Percentiles rank a stretch among this genome's conserved stretches.
Conservation (phyloP, 495 filamentous ascomycete genomes). For the Thermothielavioides terrestris region DNA sequence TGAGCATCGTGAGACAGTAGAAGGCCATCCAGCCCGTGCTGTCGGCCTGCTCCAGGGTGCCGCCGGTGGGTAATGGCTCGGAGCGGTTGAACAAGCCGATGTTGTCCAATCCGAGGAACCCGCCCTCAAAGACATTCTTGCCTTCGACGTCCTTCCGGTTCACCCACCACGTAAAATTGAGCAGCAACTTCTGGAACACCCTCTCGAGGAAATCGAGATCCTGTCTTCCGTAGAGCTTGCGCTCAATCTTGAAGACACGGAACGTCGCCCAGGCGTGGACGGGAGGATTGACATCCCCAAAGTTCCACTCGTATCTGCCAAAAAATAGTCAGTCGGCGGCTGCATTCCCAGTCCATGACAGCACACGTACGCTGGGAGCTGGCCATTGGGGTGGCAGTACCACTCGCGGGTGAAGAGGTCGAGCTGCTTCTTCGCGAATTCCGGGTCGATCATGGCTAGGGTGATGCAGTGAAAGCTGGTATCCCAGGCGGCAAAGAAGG, state of each 20-base stretch:
- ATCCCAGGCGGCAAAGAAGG: slow-evolving; percentile 97
- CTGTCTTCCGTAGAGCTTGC: slow-evolving; percentile 90
- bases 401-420: slow-evolving; percentile 93
- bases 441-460: slow-evolving; percentile 91
- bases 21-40: slow-evolving; percentile 99
- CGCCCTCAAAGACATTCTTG: slow-evolving; percentile 95
- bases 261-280: slow-evolving; percentile 96
- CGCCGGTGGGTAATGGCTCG: slow-evolving; percentile 87
- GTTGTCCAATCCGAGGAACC: slow-evolving; percentile 94
- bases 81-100: slow-evolving; percentile 98
- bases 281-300: slow-evolving; percentile 92
- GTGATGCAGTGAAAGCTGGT: slow-evolving; percentile 95
- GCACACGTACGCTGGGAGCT: slow-evolving; percentile 53
- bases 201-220: slow-evolving; percentile 93
- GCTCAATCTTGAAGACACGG: slow-evolving; percentile 93
- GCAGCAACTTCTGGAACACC: slow-evolving; percentile 88
- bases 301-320: slow-evolving; percentile 86
- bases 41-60: slow-evolving; percentile 89
- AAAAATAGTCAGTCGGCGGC: neutral
- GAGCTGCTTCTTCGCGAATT: slow-evolving; percentile 95
- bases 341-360: neutral
- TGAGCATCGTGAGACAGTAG: slow-evolving; percentile 90
- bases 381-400: slow-evolving; percentile 99
- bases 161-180: slow-evolving; percentile 99
- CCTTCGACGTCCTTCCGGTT: slow-evolving; percentile 90